Percentiles rank a stretch among this genome's conserved stretches.
phyloP scores from a whole-genome alignment of 768 basidiomycete genomes.

The Sporobolomyces pararoseus region DNA sequence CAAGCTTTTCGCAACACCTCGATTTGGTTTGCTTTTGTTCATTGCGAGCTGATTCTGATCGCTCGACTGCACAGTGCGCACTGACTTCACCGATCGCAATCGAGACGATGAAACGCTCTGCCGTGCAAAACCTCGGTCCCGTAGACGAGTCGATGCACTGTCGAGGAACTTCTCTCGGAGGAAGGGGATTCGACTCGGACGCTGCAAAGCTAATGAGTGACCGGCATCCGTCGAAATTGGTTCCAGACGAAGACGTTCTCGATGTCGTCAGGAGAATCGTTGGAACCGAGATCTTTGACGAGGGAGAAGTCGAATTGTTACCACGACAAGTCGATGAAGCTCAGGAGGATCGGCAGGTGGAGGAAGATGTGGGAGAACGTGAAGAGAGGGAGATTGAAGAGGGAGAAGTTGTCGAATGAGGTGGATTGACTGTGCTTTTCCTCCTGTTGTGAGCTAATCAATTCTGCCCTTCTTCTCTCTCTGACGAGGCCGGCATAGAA shows the following conservation, averaged over 20 bases:
- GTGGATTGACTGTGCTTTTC: too few relatives aligned
- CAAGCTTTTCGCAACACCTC: too few relatives aligned
- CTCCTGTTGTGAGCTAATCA: too few relatives aligned
- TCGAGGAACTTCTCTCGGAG: background rate
- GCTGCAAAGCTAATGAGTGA: conserved; percentile 9
- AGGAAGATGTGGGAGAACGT: background rate
- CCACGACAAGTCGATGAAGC: background rate
- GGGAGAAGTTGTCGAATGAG: conserved; percentile 5
- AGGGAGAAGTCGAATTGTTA: conserved; percentile 24
- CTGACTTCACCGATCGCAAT: conserved; percentile 4
- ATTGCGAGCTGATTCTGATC: too few relatives aligned
- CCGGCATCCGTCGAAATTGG: conserved; percentile 12
- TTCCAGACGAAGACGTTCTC: conserved; percentile 21
- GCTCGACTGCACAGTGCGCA: conserved; percentile 31
- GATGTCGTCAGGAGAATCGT: conserved; percentile 16
- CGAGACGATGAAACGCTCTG: conserved; percentile 5
- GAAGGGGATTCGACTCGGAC: conserved; percentile 7
- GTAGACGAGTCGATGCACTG: conserved; percentile 15
- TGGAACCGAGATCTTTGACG: conserved; percentile 25
- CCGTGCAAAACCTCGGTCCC: conserved; percentile 16
- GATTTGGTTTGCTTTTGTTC: too few relatives aligned
- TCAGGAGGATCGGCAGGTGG: background rate
- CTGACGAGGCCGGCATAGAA: too few relatives aligned
- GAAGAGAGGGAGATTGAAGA: conserved; percentile 5
- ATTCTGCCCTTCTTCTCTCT: too few relatives aligned